phyloP scores from a whole-genome alignment of 495 filamentous ascomycete species.

The Trypethelium eluteriae region DNA sequence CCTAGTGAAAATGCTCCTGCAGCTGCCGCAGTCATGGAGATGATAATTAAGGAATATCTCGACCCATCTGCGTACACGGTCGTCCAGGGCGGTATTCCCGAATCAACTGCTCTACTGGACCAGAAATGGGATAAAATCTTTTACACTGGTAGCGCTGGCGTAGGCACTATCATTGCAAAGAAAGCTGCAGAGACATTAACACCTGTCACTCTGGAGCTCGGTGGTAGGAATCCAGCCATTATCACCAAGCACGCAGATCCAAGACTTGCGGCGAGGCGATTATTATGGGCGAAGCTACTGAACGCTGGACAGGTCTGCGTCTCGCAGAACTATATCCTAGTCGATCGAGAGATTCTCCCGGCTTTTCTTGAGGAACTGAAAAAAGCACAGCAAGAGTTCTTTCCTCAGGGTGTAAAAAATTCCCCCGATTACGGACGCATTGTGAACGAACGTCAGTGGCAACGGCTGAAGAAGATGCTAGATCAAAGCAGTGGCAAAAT shows the following conservation, averaged over 20 bases:
- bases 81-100: constrained; percentile 70
- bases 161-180: constrained; percentile 81
- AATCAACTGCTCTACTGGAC: constrained; percentile 73
- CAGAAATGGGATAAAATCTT: constrained; percentile 97
- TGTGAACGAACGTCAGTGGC: constrained; percentile 68
- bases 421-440: constrained; percentile 72
- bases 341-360: constrained; percentile 64
- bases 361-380: constrained; percentile 70
- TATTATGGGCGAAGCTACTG: constrained; percentile 78
- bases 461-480: constrained; percentile 80
- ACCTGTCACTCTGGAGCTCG: constrained; percentile 80
- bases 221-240: constrained; percentile 85
- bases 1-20: constrained; percentile 74
- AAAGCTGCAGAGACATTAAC: constrained; percentile 89
- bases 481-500: constrained; percentile 77
- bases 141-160: constrained; percentile 73
- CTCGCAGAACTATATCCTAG: constrained; percentile 77
- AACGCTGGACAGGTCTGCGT: constrained; percentile 89
- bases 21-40: constrained; percentile 69
- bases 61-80: constrained; percentile 70
- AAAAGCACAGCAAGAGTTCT: constrained; percentile 66
- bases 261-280: constrained; percentile 68
- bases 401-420: constrained; percentile 67
- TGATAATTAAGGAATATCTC: constrained; percentile 62
- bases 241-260: constrained; percentile 75